Percentiles rank a stretch among this genome's conserved stretches.
Evolutionary conservation across 305 asterid species (phyloP).

Genomic region (Coffea humblotiana): DNA sequence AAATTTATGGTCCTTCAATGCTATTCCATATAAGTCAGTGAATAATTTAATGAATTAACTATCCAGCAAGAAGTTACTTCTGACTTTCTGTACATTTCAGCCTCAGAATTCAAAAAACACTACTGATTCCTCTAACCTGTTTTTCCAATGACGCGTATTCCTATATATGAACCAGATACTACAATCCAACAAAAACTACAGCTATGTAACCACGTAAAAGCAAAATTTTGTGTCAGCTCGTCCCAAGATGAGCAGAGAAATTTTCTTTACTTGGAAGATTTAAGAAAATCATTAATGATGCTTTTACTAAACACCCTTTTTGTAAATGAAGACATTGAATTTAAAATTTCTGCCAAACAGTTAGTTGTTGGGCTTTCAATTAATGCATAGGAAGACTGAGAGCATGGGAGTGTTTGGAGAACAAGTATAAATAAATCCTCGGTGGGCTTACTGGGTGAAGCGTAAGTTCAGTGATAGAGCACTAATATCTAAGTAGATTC

Average conservation of each 20-base stretch:
- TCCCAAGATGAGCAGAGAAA: neutral
- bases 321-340: neutral
- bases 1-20: neutral
- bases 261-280: neutral
- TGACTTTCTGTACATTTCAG: neutral
- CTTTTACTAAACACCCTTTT: neutral
- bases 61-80: neutral
- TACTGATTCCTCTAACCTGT: neutral
- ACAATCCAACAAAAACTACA: neutral
- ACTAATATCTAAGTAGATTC: neutral
- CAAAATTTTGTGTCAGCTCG: neutral
- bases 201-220: neutral
- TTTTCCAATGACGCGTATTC: too few relatives aligned
- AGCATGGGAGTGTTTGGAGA: neutral
- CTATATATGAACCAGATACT: neutral
- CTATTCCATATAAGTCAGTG: neutral
- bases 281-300: neutral
- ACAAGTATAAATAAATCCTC: conserved; percentile 1
- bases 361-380: conserved; percentile 16
- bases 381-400: conserved; percentile 6
- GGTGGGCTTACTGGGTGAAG: neutral
- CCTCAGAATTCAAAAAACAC: neutral
- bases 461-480: conserved; percentile 7
- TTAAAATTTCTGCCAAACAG: neutral
- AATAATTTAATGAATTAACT: neutral